phyloP scores from a whole-genome alignment of 2,329 filamentous ascomycete genomes.

The Alternaria atra region DNA sequence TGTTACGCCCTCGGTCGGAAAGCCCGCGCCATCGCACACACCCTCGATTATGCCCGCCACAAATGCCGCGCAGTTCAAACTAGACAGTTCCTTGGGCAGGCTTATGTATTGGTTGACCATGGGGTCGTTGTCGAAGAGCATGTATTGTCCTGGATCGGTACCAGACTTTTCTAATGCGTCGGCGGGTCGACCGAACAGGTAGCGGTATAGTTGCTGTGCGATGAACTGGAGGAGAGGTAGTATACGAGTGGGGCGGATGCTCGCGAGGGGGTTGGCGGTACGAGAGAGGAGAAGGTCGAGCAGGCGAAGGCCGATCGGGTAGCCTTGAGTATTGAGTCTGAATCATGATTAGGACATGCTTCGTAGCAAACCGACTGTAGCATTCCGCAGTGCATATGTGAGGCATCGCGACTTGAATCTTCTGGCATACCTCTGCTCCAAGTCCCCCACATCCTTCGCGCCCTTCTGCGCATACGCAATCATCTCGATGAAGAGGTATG shows the following conservation, averaged over 20 bases:
- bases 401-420: neutral
- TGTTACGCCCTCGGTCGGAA: conserved; percentile 82
- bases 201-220: conserved; percentile 88
- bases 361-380: too few species aligned
- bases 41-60: conserved; percentile 96
- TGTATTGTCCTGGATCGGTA: conserved; percentile 91
- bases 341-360: neutral
- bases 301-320: conserved; percentile 90
- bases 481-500: conserved; percentile 96
- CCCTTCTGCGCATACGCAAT: conserved; percentile 91
- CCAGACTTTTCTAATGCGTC: conserved; percentile 92
- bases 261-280: conserved; percentile 55
- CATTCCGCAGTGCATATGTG: neutral
- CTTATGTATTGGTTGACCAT: conserved; percentile 94
- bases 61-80: conserved; percentile 95
- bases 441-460: conserved; percentile 90
- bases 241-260: conserved; percentile 81
- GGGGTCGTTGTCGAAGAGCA: conserved; percentile 98
- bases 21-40: conserved; percentile 90
- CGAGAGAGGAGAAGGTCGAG: conserved; percentile 92
- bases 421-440: conserved; percentile 79
- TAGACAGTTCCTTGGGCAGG: conserved; percentile 93
- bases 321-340: conserved; percentile 89
- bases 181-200: conserved; percentile 89
- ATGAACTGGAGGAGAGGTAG: conserved; percentile 94